Base-by-base conservation (phyloP, 169 alveolate genomes). In the Eimeria maxima region DNA sequence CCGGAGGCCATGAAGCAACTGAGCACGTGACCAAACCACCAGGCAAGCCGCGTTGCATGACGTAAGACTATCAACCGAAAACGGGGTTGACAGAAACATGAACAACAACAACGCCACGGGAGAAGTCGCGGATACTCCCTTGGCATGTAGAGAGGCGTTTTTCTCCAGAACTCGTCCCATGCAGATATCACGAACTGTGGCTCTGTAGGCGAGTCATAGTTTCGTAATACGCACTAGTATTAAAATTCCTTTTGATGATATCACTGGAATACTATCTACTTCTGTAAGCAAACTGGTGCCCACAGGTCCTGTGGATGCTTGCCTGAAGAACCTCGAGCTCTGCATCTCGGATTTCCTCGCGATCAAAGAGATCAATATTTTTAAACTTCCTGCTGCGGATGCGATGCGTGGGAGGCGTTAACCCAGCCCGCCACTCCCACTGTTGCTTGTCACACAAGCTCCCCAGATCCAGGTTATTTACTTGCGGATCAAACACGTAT, bases 351-450 rank as follows among this genome's bases (percentile, higher is more conserved):
- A 98, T 96, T 55, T 98, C 99, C 38, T 97, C 97, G 33, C 97
- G 96, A 83, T 97, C 97, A 93, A 96, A 98, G 50, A 97, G 84
- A 69, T 98, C 98, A 20, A 96, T 88, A 91, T 98, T 96, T 88
- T 97, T 98, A 84, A 98, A 98, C 95, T 97, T 97, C 90, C 98
- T 96, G 44, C 97, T 96, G 74, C 99, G 93, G 7, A 98, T 98
- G 83, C 97, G 97, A 44, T 96, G 97, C 20, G 98, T 98, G 53
- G 98, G 97, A 38, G 99, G 99, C 22, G 98, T 96, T 16, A 98
- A 87, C 60, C 99, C 99, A 16, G 97, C 97, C 38, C 97, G 98
- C 99, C 99, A 98, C 95, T 98, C 99, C 99, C 99, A 98, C 94
- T 97, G 94, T 65, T 97, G 91, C 38, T 95, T 83, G 45, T 97